Evolutionary conservation across 140 eudicot genomes (phyloP).

Genomic region (Bidens hawaiensis): DNA sequence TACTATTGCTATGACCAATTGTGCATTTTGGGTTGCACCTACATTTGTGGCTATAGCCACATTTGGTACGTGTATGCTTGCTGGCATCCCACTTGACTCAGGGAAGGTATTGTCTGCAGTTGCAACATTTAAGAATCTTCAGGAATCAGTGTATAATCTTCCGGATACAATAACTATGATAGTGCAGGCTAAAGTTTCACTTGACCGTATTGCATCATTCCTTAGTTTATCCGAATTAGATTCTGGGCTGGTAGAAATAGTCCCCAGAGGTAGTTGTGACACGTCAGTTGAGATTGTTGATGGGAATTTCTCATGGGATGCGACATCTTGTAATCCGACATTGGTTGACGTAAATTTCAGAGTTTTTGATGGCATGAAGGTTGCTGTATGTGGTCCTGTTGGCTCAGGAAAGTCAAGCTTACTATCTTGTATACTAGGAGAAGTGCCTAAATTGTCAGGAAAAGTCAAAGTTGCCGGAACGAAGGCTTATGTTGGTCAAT

Average conservation of each 20-base stretch:
- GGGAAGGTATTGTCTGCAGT: conserved; percentile 81
- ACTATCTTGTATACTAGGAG: conserved; percentile 65
- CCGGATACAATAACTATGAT: conserved; percentile 67
- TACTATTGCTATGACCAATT: conserved; percentile 35
- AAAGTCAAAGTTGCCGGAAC: conserved; percentile 41
- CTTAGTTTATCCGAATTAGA: conserved; percentile 56
- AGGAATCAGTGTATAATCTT: conserved; percentile 59
- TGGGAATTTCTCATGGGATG: conserved; percentile 64
- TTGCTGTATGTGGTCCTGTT: conserved; percentile 72
- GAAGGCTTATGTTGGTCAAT: conserved; percentile 74
- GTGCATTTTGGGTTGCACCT: conserved; percentile 65
- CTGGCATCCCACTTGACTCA: conserved; percentile 69
- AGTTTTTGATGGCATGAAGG: conserved; percentile 47
- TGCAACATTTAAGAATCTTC: conserved; percentile 72
- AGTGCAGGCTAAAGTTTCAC: conserved; percentile 72
- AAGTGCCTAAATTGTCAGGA: conserved; percentile 65
- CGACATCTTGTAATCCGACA: conserved; percentile 35
- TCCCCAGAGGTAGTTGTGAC: conserved; percentile 37
- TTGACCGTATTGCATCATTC: conserved; percentile 65
- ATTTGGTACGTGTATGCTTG: conserved; percentile 55
- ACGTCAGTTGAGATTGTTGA: conserved; percentile 47
- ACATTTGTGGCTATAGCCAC: conserved; percentile 61
- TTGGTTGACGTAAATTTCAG: conserved; percentile 41
- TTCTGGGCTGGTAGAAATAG: conserved; percentile 42
- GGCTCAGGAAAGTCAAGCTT: conserved; percentile 83